Conservation (phyloP, 306 rosid species). For the Purshia tridentata region DNA sequence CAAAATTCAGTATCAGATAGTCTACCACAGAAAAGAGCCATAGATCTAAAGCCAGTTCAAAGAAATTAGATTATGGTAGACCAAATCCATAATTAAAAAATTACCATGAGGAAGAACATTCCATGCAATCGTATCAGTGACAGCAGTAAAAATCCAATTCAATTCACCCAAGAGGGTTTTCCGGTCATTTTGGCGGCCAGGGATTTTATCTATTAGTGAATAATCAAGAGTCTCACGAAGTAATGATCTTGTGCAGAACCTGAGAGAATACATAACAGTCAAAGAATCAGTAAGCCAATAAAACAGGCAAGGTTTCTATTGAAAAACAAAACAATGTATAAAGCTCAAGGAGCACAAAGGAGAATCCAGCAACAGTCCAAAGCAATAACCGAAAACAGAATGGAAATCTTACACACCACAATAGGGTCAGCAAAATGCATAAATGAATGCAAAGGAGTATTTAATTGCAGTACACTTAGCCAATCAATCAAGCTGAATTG, state of each 20-base stretch:
- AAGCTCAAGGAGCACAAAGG: constrained; percentile 5
- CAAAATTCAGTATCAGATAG: constrained; percentile 22
- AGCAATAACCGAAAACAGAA: too few species aligned
- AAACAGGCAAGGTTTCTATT: not conserved
- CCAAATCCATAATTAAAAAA: constrained; percentile 15
- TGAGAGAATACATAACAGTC: constrained; percentile 33
- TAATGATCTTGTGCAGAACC: constrained; percentile 90
- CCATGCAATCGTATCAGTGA: constrained; percentile 99
- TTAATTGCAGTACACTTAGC: too few species aligned
- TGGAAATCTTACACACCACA: too few species aligned
- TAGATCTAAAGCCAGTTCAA: constrained; percentile 15
- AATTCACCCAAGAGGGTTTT: constrained; percentile 95
- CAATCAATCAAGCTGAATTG: too few species aligned
- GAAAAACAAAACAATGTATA: constrained; percentile 5
- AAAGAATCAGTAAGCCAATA: not conserved
- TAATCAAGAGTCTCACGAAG: constrained; percentile 77
- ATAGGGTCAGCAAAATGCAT: too few species aligned
- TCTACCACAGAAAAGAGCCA: constrained; percentile 20
- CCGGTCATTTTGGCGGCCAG: constrained; percentile 95
- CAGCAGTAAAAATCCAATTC: constrained; percentile 99
- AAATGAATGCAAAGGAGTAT: too few species aligned
- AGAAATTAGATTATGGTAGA: constrained; percentile 6
- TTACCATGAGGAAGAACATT: constrained; percentile 97
- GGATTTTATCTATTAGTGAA: constrained; percentile 85
- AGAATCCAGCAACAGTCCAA: not conserved